Base-by-base conservation (phyloP, 768 basidiomycete genomes). In the Kwoniella sp. region DNA sequence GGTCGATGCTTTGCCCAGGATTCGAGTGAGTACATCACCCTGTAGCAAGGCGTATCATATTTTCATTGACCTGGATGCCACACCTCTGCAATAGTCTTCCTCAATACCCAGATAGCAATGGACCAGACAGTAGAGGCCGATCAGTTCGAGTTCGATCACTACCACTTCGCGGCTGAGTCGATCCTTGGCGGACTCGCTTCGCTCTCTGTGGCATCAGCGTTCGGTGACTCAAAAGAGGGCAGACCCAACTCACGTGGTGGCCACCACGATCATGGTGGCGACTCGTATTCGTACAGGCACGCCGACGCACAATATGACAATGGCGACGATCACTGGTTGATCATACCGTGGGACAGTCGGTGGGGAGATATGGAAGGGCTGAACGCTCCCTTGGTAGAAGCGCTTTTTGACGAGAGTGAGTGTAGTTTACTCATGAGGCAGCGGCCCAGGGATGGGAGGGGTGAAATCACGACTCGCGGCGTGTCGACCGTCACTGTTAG, bases 301-400 rank as follows among this genome's bases (percentile, higher is more conserved):
- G n/a, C n/a, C n/a, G n/a, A n/a, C n/a, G n/a, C n/a, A n/a, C n/a
- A n/a, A n/a, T n/a, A n/a, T n/a, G n/a, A n/a, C n/a, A n/a, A 23
- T 34, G 22, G 12, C 17, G 45, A 28, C 12, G 47, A 29, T 13
- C 15, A 26, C 22, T 62, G 61, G 61, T 38, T 62, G 4, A 15
- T 62, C 30, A 41, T 62, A 23, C 61, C 61, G 17, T 62, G 29
- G 23, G 61, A 62, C 20, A 34, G 25, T 15, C 38, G 38, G 58
- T 55, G 70, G 70, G 48, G 55, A 55, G 61, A 64, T 34, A 56
- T 26, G 34, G 55, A 60, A 30, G 70, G 68, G 15, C 48, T 72
- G 34, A 65, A 72, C 31, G 67, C 66, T 61, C 58, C 58, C 22
- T 48, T 72, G 9, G 26, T 72, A 37, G 56, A 52, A 31, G 31